A percentile compares a stretch with the other conserved stretches of the same genome.
These are phyloP conservation scores for Alternaria infectoria DNA, from an alignment of 2,329 filamentous ascomycete species.

Conservation along the genomic window DNA sequence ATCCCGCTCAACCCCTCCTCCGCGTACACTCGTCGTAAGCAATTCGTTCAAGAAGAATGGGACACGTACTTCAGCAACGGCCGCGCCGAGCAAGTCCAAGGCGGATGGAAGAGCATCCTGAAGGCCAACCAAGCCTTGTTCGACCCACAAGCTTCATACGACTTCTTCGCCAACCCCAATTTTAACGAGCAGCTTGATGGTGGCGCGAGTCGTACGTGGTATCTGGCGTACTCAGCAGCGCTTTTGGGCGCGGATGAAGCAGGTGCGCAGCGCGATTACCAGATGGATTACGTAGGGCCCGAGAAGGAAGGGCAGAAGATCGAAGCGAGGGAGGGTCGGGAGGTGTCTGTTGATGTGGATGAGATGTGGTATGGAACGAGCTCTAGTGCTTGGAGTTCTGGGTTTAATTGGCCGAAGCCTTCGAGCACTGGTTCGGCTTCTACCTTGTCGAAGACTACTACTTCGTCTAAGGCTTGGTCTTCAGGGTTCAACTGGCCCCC, in stretches of 20 bases:
- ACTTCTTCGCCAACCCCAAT: conserved; percentile 71
- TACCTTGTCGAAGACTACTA: neutral
- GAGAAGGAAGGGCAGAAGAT: neutral
- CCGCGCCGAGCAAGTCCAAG: conserved; percentile 68
- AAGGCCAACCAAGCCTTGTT: conserved; percentile 83
- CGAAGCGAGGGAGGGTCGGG: neutral
- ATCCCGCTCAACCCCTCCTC: conserved; percentile 76
- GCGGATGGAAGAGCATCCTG: conserved; percentile 86
- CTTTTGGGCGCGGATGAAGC: conserved; percentile 20
- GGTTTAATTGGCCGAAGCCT: neutral
- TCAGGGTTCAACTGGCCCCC: neutral
- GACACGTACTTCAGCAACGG: conserved; percentile 75
- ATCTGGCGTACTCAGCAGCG: conserved; percentile 45
- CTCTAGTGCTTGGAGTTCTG: neutral
- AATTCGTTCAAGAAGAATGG: conserved; percentile 75
- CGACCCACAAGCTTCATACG: conserved; percentile 72
- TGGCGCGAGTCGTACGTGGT: conserved; percentile 65
- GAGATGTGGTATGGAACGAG: neutral
- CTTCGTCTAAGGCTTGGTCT: neutral
- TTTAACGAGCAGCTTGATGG: conserved; percentile 81
- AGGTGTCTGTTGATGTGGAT: neutral
- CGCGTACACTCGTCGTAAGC: conserved; percentile 69
- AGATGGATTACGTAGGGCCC: neutral
- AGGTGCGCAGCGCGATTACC: neutral
- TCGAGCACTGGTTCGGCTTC: neutral